Evolutionary conservation across 768 basidiomycete species (phyloP), one percentile per base, ranked within the genome.

Genomic region (Boletales sp.): DNA sequence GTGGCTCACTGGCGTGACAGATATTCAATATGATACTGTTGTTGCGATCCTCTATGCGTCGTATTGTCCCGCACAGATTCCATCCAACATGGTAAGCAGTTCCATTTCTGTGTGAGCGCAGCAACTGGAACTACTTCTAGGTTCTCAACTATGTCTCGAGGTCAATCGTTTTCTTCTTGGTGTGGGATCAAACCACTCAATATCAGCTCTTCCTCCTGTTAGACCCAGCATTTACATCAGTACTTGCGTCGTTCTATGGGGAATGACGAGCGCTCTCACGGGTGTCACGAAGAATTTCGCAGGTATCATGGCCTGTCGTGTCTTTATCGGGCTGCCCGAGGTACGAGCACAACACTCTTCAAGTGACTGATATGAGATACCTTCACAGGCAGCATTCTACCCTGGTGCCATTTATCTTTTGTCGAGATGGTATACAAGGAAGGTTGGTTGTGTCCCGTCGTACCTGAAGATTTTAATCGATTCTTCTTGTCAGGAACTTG

Each of bases 201-300:
- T 28, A 12, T 39, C 17, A 30, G 4, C 1, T 34, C 18, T 14
- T 25, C 21, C 39, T 18, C n/a, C 17, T 17, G 53, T 18, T 47
- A 84, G 83, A 43, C 85, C 86, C 1, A 80, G 82, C 0, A 62
- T 76, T 44, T 86, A 83, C 59, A 84, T 87, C 8, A 80, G 82
- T 8, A 55, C 59, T 28, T 86, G 83, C 53, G 79, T 83, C 14
- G 69, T 81, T 25, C 50, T 79, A 4, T 87, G 86, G 84, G 84
- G 85, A 1, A 51, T 84, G 28, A 82, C 79, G 5, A 84, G 82
- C 43, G 70, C 78, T 8, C 66, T 84, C 41, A 86, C 83, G 25
- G 84, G 83, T 8, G 78, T 80, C 7, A 80, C 84, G 0, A 70
- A 72, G 41, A 78, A 76, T 61, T 83, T 78, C 44, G 65, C 70